Base-by-base conservation (phyloP, 1,139 yeast genomes). In the Nakaseomyces nivariensis region DNA sequence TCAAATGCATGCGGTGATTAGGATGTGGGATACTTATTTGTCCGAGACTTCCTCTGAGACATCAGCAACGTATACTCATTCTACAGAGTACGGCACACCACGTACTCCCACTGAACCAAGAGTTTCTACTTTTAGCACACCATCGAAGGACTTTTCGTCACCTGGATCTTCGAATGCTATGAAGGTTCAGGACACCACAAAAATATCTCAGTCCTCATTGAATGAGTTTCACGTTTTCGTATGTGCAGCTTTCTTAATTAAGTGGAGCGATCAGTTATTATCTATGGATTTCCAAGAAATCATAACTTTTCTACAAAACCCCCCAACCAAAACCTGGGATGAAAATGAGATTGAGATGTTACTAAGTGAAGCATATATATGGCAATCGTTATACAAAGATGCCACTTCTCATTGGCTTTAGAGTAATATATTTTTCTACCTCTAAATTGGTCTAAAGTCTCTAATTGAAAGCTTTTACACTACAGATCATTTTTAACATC, bases 1-100 rank as follows among this genome's bases (percentile, higher is more conserved):
- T 43, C 80, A 83, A 45, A 81, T 92, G 59, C 73, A 74, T 38
- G 76, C 88, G 52, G 86, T 92, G 7, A 81, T 89, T 31, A 74
- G 99, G 49, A 92, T 92, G 96, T 92, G 98, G 98, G 99, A 92
- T 64, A 90, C 99, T 0, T 92, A 92, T 65, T 70, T 92, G 49
- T 82, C 96, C 48, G 97, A 92, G 64, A 86, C 85, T 4, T 66
- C 68, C 1, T 51, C 59, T 32, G 68, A 64, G 42, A 52, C 58
- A 22, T 54, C 60, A 7, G 52, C 56, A 4, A 45, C 55, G 11
- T 46, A 46, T 46, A 32, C 43, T 8, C 37, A 40, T 5, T 43
- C 43, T 22, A 17, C 50, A 49, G 45, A 49, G 47, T 11, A 46
- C 52, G 32, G 48, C 8, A 43, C 52, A 11, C 61, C 62, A 6